A percentile compares a stretch with the other conserved stretches of the same genome.
phyloP scores from a whole-genome alignment of 2,329 filamentous ascomycete species.

The Fusarium robinianum region DNA sequence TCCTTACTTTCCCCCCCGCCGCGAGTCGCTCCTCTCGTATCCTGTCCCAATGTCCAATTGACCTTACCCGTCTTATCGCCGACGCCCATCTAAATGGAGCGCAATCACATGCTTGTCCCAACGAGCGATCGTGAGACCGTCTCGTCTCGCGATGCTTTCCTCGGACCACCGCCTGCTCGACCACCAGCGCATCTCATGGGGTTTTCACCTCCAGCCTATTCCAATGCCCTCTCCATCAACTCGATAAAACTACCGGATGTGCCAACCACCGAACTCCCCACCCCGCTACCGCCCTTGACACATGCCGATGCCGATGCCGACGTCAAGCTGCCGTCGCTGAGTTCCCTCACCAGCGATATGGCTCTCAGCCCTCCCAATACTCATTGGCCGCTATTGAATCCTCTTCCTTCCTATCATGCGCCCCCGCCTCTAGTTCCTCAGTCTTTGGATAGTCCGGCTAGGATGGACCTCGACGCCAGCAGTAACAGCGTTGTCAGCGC shows the following conservation, averaged over 20 bases:
- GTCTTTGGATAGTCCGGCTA: conserved; percentile 50
- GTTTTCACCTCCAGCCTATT: conserved; percentile 34
- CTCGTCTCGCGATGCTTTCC: conserved; percentile 30
- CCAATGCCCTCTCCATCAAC: conserved; percentile 24
- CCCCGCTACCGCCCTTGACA: conserved; percentile 31
- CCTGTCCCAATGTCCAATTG: conserved; percentile 33
- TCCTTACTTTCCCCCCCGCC: not conserved
- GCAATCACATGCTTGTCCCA: conserved; percentile 52
- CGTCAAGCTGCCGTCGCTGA: conserved; percentile 44
- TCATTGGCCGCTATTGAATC: conserved; percentile 55
- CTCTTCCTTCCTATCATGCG: conserved; percentile 50
- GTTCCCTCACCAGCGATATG: conserved; percentile 41
- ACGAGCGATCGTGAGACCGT: conserved; percentile 31
- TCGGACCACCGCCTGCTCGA: conserved; percentile 37
- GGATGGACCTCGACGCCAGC: conserved; percentile 54
- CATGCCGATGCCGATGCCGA: conserved; percentile 35
- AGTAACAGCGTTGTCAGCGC: conserved; percentile 48
- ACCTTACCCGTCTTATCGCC: conserved; percentile 37
- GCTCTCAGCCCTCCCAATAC: conserved; percentile 28
- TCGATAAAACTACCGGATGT: conserved; percentile 39
- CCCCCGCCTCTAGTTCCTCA: conserved; percentile 35
- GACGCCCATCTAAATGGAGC: conserved; percentile 43
- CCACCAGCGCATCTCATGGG: conserved; percentile 31
- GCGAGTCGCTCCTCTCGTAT: conserved; percentile 8
- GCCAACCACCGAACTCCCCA: conserved; percentile 33